These are phyloP conservation scores for Schizophyllum commune DNA, from an alignment of 1,284 basidiomycete species.

Conservation along the genomic window DNA sequence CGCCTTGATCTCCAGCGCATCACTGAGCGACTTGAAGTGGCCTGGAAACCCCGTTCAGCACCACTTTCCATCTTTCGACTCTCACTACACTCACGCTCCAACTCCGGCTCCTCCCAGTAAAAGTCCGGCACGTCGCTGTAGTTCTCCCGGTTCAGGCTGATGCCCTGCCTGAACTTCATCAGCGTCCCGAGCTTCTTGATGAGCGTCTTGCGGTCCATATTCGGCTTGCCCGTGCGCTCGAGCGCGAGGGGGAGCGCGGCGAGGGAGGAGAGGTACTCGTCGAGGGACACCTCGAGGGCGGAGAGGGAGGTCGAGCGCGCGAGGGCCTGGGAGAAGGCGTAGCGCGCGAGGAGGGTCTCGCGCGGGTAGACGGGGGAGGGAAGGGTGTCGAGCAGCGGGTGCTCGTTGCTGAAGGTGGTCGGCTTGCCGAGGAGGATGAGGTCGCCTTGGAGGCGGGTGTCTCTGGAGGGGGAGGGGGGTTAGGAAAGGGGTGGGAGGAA, in stretches of 20 bases:
- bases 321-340: slow-evolving; percentile 84
- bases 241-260: slow-evolving; percentile 69
- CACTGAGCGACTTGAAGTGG: slow-evolving; percentile 78
- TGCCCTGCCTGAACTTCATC: slow-evolving; percentile 81
- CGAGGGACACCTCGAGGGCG: slow-evolving; percentile 74
- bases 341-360: slow-evolving; percentile 73
- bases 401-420: slow-evolving; percentile 21
- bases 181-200: slow-evolving; percentile 86
- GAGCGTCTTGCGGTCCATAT: slow-evolving; percentile 67
- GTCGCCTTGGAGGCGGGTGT: slow-evolving; percentile 81
- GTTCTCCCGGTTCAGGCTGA: slow-evolving; percentile 84
- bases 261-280: slow-evolving; percentile 76
- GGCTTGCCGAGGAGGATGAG: slow-evolving; percentile 80
- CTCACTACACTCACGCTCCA: slow-evolving; percentile 53
- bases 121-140: slow-evolving; percentile 86
- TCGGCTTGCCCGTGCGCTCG: slow-evolving; percentile 73
- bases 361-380: slow-evolving; percentile 45
- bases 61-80: background rate
- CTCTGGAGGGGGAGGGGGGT: slow-evolving; percentile 32
- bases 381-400: background rate
- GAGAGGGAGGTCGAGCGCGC: slow-evolving; percentile 82
- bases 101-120: slow-evolving; percentile 85
- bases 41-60: slow-evolving; percentile 28
- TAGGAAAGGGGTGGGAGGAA: slow-evolving; percentile 5
- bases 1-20: slow-evolving; percentile 76